Conservation (phyloP, 768 basidiomycete species). For the Suillus subaureus region DNA sequence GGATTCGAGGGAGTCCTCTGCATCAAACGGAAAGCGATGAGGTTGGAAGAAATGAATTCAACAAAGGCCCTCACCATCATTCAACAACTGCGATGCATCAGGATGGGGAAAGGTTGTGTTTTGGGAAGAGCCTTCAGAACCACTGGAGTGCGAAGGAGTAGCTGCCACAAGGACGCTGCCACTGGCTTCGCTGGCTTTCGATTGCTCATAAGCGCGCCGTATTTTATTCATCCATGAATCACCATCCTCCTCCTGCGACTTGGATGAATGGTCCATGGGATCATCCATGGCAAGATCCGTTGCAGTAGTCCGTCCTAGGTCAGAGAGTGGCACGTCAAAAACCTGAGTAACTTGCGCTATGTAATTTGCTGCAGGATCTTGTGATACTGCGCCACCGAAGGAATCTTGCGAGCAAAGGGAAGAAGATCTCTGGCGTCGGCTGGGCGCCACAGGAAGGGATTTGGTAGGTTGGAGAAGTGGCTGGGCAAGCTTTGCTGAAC, state of each 20-base stretch:
- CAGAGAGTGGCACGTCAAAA: constrained; percentile 60
- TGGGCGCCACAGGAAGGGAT: constrained; percentile 25
- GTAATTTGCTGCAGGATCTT: constrained; percentile 48
- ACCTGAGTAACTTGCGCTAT: constrained; percentile 46
- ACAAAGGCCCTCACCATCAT: not conserved
- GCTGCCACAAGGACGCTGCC: constrained; percentile 47
- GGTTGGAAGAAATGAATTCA: not conserved
- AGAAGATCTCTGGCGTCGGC: constrained; percentile 34
- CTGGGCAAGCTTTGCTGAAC: constrained; percentile 15
- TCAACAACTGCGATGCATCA: constrained; percentile 5
- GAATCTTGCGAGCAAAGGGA: constrained; percentile 59
- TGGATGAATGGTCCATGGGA: not conserved
- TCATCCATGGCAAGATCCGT: constrained; percentile 21
- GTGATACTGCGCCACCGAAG: constrained; percentile 54
- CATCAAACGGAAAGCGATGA: not conserved
- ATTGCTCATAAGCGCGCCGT: not conserved
- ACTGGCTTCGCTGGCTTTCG: constrained; percentile 18
- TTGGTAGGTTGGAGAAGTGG: constrained; percentile 21
- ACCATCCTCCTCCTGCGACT: constrained; percentile 8
- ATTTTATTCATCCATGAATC: constrained; percentile 9
- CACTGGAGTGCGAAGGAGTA: constrained; percentile 51
- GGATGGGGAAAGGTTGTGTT: constrained; percentile 34
- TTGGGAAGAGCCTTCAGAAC: constrained; percentile 21
- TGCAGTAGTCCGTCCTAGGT: constrained; percentile 44
- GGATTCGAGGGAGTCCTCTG: constrained; percentile 1